phyloP scores from a whole-genome alignment of 352 stramenopile genomes.

The Phytophthora megakarya region DNA sequence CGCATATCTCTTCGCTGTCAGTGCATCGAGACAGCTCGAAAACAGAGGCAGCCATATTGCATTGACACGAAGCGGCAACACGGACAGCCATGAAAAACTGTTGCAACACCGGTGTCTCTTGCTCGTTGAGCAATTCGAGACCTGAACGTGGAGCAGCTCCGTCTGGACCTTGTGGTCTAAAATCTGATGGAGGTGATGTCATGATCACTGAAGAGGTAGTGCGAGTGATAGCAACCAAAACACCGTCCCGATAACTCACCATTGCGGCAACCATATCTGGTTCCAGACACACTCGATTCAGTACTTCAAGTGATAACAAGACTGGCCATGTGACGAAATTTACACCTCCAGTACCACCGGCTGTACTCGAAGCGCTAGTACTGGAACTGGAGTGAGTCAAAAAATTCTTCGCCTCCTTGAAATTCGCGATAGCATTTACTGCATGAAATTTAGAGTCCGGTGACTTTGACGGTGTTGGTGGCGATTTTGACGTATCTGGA shows the following conservation, averaged over 20 bases:
- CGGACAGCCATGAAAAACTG: constrained; percentile 84
- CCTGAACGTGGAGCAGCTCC: constrained; percentile 55
- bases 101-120: constrained; percentile 76
- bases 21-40: constrained; percentile 73
- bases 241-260: constrained; percentile 55
- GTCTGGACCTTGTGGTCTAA: constrained; percentile 51
- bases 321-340: constrained; percentile 89
- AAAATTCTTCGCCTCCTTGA: constrained; percentile 75
- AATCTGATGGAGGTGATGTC: constrained; percentile 77
- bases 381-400: constrained; percentile 47
- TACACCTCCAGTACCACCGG: constrained; percentile 25
- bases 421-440: constrained; percentile 40
- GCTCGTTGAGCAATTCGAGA: constrained; percentile 83
- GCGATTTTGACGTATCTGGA: constrained; percentile 54
- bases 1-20: constrained; percentile 47
- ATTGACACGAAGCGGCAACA: constrained; percentile 72
- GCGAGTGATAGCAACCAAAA: constrained; percentile 61
- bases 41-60: constrained; percentile 74
- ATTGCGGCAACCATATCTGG: constrained; percentile 74
- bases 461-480: constrained; percentile 52
- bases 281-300: constrained; percentile 76
- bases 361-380: constrained; percentile 21
- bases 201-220: constrained; percentile 82
- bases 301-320: constrained; percentile 78
- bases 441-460: constrained; percentile 49